These are phyloP conservation scores for Onygenales sp. DNA, from an alignment of 2,329 filamentous ascomycete species.

Conservation along the genomic window DNA sequence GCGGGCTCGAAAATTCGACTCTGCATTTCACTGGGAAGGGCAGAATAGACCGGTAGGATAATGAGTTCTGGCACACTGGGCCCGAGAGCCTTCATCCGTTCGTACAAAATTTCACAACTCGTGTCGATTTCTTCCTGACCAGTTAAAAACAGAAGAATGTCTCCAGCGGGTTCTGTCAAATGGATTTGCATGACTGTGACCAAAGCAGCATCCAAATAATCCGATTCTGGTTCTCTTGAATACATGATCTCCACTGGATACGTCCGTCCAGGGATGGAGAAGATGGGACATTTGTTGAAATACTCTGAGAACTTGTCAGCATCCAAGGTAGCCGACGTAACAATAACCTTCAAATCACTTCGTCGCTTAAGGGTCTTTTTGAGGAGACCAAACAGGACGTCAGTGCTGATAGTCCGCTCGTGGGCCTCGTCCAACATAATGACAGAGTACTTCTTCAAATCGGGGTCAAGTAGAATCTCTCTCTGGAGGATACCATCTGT, in stretches of 20 bases:
- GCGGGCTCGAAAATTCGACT: slow-evolving; percentile 91
- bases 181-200: slow-evolving; percentile 98
- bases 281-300: slow-evolving; percentile 92
- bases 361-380: slow-evolving; percentile 86
- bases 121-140: slow-evolving; percentile 98
- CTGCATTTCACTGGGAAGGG: slow-evolving; percentile 86
- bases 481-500: slow-evolving; percentile 96
- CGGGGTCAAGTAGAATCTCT: slow-evolving; percentile 86
- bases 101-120: slow-evolving; percentile 80
- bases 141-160: slow-evolving; percentile 94
- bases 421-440: slow-evolving; percentile 99
- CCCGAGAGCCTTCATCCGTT: slow-evolving; percentile 92
- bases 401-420: slow-evolving; percentile 91
- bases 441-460: slow-evolving; percentile 80
- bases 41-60: slow-evolving; percentile 92
- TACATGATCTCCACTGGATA: slow-evolving; percentile 96
- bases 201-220: slow-evolving; percentile 90
- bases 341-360: slow-evolving; percentile 85
- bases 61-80: slow-evolving; percentile 84
- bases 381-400: slow-evolving; percentile 85
- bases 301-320: slow-evolving; percentile 96
- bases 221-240: slow-evolving; percentile 85
- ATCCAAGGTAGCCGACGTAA: slow-evolving; percentile 91
- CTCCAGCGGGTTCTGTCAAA: slow-evolving; percentile 79
- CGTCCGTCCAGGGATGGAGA: slow-evolving; percentile 89